Base-by-base conservation (phyloP, 768 basidiomycete genomes). In the Pisolithus tinctorius region DNA sequence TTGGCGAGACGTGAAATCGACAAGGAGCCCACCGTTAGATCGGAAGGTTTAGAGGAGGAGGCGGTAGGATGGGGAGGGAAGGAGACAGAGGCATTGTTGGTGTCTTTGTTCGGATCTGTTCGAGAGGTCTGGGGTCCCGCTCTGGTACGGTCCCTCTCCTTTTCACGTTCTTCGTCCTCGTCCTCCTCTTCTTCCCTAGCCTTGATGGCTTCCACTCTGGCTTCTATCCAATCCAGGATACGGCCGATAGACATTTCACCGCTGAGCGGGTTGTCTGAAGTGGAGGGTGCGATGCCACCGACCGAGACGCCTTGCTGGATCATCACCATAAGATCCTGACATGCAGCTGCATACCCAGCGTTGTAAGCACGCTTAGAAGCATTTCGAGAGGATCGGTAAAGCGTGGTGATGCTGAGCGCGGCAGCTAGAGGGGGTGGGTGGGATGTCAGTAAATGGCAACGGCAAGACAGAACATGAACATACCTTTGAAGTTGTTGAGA, bases 201-300 rank as follows among this genome's bases (percentile, higher is more conserved):
- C 58, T 76, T 81, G 51, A 91, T 79, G 0, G 87, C 88, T 23
- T 91, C 88, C 40, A 89, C 66, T 51, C 89, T 72, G 0, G 86
- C 88, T 62, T 92, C 89, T 54, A 84, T 80, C 84, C 87, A 91
- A 59, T 91, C 88, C 83, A 91, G 80, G 47, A 92, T 82, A 27
- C 83, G 68, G 10, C 85, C 88, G 59, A 91, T 84, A 0, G 83
- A 81, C 82, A 88, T 80, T 39, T 83, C 83, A 47, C 74, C 73
- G 44, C 72, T 72, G 49, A 77, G 76, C 27, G 72, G 65, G 53
- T 76, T 78, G 50, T 74, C 71, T 17, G 72, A 71, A 49, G 60
- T 62, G 20, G 70, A 64, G 34, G 62, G 52, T 41, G 72, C 72
- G 54, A 79, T 67, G 59, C 74, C 76, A 60, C 73, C 74, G 34